Evolutionary conservation across 441 rosid species (phyloP), one percentile per base, ranked within the genome.

Genomic region (Gossypium laxum): DNA sequence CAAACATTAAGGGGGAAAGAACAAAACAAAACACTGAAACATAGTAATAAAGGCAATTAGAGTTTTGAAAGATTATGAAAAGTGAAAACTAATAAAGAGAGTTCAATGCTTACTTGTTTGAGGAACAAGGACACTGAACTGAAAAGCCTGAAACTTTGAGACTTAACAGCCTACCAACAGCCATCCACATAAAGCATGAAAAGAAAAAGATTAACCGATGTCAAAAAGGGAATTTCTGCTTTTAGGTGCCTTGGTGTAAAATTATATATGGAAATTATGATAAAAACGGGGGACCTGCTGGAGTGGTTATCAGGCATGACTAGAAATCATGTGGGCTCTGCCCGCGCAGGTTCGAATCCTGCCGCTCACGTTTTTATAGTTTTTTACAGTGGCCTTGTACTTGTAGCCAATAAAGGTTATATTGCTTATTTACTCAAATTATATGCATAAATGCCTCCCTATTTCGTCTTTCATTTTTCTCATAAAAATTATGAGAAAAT

Each of bases 261-360:
- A n/a, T 32, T 30, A 45, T 47, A 47, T n/a, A 47, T 48, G 2
- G 0, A 4, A 48, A 14, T 1, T 0, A 5, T 0, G 6, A 4
- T 2, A 2, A 1, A 3, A 5, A 4, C 1, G 2, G 71, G 30
- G 59, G 45, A n/a, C 70, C 81, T 86, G 88, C 86, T 84, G 85
- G 87, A 85, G 87, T 87, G 88, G 86, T 81, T 83, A 84, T 86
- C 85, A 84, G 90, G 92, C 88, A 88, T 88, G 91, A 87, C 91
- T 88, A 88, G 92, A 90, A 93, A 86, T 90, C 93, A 88, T 90
- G 89, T 90, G 96, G 96, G 93, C 96, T 91, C 2, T 83, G 87
- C 89, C 88, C 93, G 89, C 93, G 91, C 96, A 88, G 91, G 92
- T 89, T 91, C 89, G 93, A 87, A 87, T 92, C 91, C 90, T 88